Conservation (phyloP, 805 yeast genomes). For the Myxozyma neotropica region DNA sequence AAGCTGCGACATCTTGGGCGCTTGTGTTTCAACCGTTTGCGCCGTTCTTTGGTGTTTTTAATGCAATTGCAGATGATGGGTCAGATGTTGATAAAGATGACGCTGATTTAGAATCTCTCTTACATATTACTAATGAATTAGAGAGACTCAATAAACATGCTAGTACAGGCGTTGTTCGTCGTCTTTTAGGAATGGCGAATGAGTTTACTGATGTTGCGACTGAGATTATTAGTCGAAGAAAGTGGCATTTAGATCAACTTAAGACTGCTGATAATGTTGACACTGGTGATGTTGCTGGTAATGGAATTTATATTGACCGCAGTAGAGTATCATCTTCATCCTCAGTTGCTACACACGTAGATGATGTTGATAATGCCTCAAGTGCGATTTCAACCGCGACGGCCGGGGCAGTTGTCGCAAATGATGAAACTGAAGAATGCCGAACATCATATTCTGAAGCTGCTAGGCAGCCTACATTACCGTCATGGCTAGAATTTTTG, state of each 20-base stretch:
- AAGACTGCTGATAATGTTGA: conserved; percentile 14
- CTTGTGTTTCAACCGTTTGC: conserved; percentile 32
- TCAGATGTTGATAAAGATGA: conserved; percentile 15
- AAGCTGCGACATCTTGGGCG: conserved; percentile 29
- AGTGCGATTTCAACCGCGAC: not conserved
- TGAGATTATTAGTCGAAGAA: conserved; percentile 19
- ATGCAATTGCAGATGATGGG: conserved; percentile 27
- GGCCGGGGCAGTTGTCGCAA: not conserved
- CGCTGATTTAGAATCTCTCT: conserved; percentile 15
- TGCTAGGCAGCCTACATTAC: conserved; percentile 22
- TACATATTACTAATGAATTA: conserved; percentile 15
- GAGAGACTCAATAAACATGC: conserved; percentile 17
- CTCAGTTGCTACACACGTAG: conserved; percentile 2
- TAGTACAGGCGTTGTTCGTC: conserved; percentile 19
- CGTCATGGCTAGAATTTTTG: conserved; percentile 29
- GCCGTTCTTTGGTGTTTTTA: conserved; percentile 30
- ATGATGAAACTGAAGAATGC: conserved; percentile 15
- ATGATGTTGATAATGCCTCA: not conserved
- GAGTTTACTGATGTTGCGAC: conserved; percentile 28
- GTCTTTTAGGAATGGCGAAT: conserved; percentile 20
- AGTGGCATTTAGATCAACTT: conserved; percentile 11
- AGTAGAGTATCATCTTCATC: not conserved
- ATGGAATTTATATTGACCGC: not conserved
- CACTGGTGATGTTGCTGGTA: not conserved
- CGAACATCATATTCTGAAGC: conserved; percentile 17